Percentiles rank a stretch among this genome's conserved stretches.
Conservation (phyloP, 306 rosid species). For the Lupinus albus region DNA sequence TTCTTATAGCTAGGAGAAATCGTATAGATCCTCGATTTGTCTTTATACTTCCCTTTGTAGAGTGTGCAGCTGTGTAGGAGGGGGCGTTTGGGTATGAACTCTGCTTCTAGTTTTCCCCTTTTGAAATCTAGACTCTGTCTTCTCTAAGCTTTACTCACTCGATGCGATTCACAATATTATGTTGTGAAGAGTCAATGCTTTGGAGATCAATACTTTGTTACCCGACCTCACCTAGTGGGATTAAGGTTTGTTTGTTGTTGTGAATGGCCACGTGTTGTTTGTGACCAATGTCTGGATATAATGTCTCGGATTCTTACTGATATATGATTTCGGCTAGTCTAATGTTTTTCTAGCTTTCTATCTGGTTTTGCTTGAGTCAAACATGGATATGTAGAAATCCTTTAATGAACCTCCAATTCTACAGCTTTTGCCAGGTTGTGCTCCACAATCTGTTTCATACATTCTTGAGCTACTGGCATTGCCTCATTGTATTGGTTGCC, state of each 20-base stretch:
- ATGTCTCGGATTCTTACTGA: not conserved
- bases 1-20: not conserved
- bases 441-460: slow-evolving; percentile 76
- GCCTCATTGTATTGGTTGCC: slow-evolving; percentile 79
- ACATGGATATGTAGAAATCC: slow-evolving; percentile 20
- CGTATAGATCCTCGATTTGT: not conserved
- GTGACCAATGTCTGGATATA: slow-evolving; percentile 6
- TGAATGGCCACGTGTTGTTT: too few relatives aligned
- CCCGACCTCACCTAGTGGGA: too few relatives aligned
- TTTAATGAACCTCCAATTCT: slow-evolving; percentile 36
- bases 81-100: not conserved
- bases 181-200: not conserved
- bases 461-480: slow-evolving; percentile 68
- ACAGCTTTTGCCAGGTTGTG: slow-evolving; percentile 90
- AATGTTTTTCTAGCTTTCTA: not conserved
- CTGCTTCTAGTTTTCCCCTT: slow-evolving; percentile 6
- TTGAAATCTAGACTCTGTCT: not conserved
- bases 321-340: slow-evolving; percentile 20
- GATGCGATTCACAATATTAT: not conserved
- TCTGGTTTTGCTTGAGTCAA: slow-evolving; percentile 16
- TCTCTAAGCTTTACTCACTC: not conserved
- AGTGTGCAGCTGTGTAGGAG: not conserved
- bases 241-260: too few relatives aligned
- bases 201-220: too few relatives aligned
- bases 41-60: not conserved